phyloP scores from a whole-genome alignment of 2,329 filamentous ascomycete species.

The Microcyclosporella mali region DNA sequence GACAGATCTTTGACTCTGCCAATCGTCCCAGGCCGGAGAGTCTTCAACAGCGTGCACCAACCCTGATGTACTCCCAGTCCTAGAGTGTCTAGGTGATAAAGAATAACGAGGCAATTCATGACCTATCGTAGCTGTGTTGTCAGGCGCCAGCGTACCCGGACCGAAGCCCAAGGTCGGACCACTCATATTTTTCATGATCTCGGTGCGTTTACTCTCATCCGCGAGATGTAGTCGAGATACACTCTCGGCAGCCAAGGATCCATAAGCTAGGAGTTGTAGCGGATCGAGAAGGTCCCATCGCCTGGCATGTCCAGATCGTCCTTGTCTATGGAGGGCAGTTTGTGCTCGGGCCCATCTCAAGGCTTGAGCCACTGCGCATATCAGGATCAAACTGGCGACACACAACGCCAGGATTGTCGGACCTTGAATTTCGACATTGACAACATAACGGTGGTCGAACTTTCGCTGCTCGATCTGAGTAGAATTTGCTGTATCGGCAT shows the following conservation, averaged over 20 bases:
- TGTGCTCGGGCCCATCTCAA: slow-evolving; percentile 3
- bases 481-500: slow-evolving; percentile 1
- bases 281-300: slow-evolving; percentile 3
- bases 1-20: too few species aligned
- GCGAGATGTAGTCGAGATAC: not conserved
- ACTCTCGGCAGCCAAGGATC: not conserved
- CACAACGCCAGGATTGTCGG: slow-evolving; percentile 1
- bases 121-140: not conserved
- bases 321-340: not conserved
- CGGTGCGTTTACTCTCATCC: not conserved
- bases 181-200: not conserved
- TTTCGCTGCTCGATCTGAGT: not conserved
- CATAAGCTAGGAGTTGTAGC: slow-evolving; percentile 2
- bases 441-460: slow-evolving; percentile 4
- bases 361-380: slow-evolving; percentile 1
- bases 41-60: too few species aligned
- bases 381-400: slow-evolving; percentile 2
- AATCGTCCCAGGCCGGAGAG: too few species aligned
- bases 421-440: slow-evolving; percentile 1
- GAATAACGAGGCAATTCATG: too few species aligned
- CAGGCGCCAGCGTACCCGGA: slow-evolving; percentile 1
- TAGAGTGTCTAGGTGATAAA: too few species aligned
- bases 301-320: not conserved
- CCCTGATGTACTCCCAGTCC: too few species aligned
- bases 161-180: slow-evolving; percentile 4